Percentiles rank a stretch among this genome's conserved stretches.
Conservation (phyloP, 2,329 filamentous ascomycete genomes). For the Neocucurbitaria cava region DNA sequence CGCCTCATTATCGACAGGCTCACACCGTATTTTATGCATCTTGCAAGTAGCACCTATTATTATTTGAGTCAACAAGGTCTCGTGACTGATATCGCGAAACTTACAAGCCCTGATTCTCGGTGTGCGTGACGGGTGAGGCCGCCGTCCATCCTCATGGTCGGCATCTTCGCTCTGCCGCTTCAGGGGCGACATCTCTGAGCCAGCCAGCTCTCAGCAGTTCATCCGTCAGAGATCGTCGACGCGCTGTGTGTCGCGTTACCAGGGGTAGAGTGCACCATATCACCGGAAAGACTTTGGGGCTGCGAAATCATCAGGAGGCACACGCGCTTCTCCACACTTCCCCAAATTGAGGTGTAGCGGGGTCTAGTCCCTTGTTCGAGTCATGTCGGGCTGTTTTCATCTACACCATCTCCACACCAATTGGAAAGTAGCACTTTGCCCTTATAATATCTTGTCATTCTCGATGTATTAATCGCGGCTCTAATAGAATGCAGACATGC, state of each 20-base stretch:
- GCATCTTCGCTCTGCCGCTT: slow-evolving; percentile 40
- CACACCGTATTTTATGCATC: slow-evolving; percentile 46
- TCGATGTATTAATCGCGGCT: not conserved
- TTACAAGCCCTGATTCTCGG: slow-evolving; percentile 38
- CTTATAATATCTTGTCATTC: not conserved
- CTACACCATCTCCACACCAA: not conserved
- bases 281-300: not conserved
- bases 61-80: not conserved
- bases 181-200: slow-evolving; percentile 69
- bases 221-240: slow-evolving; percentile 16
- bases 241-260: slow-evolving; percentile 1
- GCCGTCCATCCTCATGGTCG: slow-evolving; percentile 36
- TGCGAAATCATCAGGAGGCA: not conserved
- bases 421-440: not conserved
- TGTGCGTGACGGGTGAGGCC: slow-evolving; percentile 30
- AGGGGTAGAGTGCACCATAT: not conserved
- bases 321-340: slow-evolving; percentile 1
- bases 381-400: not conserved
- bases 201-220: slow-evolving; percentile 22
- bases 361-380: not conserved
- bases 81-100: slow-evolving; percentile 4
- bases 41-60: slow-evolving; percentile 43
- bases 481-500: not conserved
- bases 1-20: slow-evolving; percentile 38
- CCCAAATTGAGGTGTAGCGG: slow-evolving; percentile 1